Conservation (phyloP, 1,139 yeast species). For the Citeromyces hawaiiensis region DNA sequence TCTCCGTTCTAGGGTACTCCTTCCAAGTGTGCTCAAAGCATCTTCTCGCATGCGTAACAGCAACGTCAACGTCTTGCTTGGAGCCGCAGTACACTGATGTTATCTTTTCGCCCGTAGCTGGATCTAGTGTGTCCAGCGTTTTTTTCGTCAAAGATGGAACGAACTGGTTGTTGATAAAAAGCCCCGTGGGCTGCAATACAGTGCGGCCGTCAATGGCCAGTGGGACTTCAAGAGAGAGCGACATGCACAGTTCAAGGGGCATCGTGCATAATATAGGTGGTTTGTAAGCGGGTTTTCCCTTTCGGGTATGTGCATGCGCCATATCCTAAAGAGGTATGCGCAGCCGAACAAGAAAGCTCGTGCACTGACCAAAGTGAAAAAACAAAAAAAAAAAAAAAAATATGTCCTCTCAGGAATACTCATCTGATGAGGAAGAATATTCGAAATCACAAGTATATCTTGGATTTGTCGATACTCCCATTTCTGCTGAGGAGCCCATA, state of each 20-base stretch:
- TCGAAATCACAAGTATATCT: slow-evolving; percentile 17
- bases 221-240: neutral
- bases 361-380: neutral
- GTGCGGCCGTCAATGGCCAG: neutral
- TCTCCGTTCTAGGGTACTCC: slow-evolving; percentile 21
- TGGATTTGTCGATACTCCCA: slow-evolving; percentile 52
- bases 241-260: neutral
- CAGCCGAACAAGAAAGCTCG: neutral
- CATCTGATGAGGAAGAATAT: neutral
- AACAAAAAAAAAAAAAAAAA: neutral
- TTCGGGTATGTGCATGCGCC: neutral
- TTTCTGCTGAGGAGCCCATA: slow-evolving; percentile 30
- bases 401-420: neutral
- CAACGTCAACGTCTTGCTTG: slow-evolving; percentile 34
- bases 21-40: slow-evolving; percentile 29
- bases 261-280: neutral
- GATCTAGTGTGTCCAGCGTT: slow-evolving; percentile 37
- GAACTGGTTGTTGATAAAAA: slow-evolving; percentile 52
- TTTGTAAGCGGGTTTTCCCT: neutral
- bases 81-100: slow-evolving; percentile 38
- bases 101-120: slow-evolving; percentile 37
- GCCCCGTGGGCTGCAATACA: slow-evolving; percentile 40
- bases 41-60: slow-evolving; percentile 33
- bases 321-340: neutral
- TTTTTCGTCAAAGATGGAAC: slow-evolving; percentile 31